Base-by-base conservation (phyloP, 164 flowering plant genomes). In the Litsea cubeba region DNA sequence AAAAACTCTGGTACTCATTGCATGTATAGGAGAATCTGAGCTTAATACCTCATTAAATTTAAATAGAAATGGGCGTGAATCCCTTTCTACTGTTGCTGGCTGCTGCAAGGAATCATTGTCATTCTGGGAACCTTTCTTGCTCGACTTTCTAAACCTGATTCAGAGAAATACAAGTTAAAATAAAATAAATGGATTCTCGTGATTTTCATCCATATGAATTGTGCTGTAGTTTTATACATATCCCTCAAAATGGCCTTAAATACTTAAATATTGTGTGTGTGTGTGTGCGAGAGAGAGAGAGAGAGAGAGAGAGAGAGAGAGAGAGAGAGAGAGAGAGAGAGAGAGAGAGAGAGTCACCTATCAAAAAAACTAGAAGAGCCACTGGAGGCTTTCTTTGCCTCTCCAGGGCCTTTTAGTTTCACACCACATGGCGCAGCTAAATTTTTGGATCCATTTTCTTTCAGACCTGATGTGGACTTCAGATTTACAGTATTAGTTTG, bases 31-130 rank as follows among this genome's bases (percentile, higher is more conserved):
- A 7, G 46, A 40, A 40, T 40, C 46, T 40, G 46, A 40, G 10
- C 46, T 40, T 40, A 6, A 46, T 87, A 92, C 97, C 97, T 94
- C 97, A 79, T 92, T 94, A 75, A 86, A 94, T 80, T 94, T 94
- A 72, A 94, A 92, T 35, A 94, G 72, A 49, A 94, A 68, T 69
- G 97, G 96, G 65, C 87, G 91, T 28, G 82, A 79, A 79, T 91
- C 90, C 82, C 93, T 88, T 80, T 83, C 90, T 68, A 58, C 23
- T 23, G 87, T 85, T 71, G 80, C 86, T 58, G 76, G 72, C 79
- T 82, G 83, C 70, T 72, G 81, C 75, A 46, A 71, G 65, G 67
- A 35, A 50, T 25, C 71, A 62, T 82, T 82, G 40, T 80, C 50
- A 79, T 69, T 71, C 72, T 82, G 78, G 72, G 86, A 79, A 72